phyloP scores from a whole-genome alignment of 352 stramenopile species.

The Pythium pyrilobum region DNA sequence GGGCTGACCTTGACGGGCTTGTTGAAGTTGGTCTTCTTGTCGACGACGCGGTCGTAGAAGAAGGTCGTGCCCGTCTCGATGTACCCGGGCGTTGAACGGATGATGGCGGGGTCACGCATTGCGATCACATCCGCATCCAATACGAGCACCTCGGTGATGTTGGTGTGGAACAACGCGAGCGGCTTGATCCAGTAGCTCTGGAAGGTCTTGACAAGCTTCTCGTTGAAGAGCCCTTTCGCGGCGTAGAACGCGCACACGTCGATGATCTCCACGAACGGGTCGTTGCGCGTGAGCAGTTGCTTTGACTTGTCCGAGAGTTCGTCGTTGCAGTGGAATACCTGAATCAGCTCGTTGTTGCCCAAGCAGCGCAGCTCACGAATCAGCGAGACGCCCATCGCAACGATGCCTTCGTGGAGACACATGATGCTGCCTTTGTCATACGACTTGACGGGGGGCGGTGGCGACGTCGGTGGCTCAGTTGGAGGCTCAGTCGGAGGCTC shows the following conservation, averaged over 20 bases:
- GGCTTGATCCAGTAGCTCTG: conserved; percentile 67
- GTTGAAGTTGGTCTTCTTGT: conserved; percentile 49
- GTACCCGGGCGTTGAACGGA: conserved; percentile 39
- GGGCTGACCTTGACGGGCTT: conserved; percentile 23
- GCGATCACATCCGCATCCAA: conserved; percentile 50
- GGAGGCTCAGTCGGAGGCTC: neutral
- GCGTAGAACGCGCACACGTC: conserved; percentile 41
- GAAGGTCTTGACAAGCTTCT: conserved; percentile 32
- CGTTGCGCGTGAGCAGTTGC: conserved; percentile 14
- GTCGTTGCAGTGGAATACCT: conserved; percentile 22
- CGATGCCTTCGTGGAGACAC: conserved; percentile 23
- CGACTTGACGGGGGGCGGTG: conserved; percentile 11
- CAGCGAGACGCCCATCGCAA: conserved; percentile 27
- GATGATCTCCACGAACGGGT: conserved; percentile 34
- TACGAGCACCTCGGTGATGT: conserved; percentile 38
- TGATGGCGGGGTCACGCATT: conserved; percentile 33
- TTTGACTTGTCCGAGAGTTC: conserved; percentile 9
- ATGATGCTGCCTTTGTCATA: conserved; percentile 29
- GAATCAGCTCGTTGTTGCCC: conserved; percentile 22
- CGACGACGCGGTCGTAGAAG: conserved; percentile 66
- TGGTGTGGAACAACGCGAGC: conserved; percentile 44
- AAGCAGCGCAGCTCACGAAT: conserved; percentile 26
- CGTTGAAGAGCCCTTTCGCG: conserved; percentile 16
- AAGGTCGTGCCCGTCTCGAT: conserved; percentile 43
- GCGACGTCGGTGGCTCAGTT: neutral